Evolutionary conservation across 2,329 filamentous ascomycete species (phyloP).

Genomic region (Xylariaceae sp.): DNA sequence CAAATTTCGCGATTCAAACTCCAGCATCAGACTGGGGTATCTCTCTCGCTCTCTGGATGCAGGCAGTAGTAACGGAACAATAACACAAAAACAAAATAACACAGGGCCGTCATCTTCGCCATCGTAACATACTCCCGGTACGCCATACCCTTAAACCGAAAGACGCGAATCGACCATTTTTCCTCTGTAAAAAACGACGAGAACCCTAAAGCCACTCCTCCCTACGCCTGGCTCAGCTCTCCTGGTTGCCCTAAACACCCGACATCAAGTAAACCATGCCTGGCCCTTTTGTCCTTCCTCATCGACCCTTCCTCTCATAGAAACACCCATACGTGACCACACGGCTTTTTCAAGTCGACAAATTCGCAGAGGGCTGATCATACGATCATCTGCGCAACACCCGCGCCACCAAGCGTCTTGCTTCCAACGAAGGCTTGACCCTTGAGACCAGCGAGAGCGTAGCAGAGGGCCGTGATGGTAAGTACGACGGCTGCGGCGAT

Average conservation of each 20-base stretch:
- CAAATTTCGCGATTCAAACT: conserved; percentile 23
- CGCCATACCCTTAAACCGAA: conserved; percentile 28
- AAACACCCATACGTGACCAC: background rate
- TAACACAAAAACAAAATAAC: conserved; percentile 15
- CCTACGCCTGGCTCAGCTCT: conserved; percentile 8
- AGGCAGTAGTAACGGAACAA: conserved; percentile 17
- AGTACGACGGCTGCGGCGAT: conserved; percentile 87
- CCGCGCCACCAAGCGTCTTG: conserved; percentile 93
- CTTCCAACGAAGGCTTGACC: conserved; percentile 86
- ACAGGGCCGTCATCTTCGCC: conserved; percentile 21
- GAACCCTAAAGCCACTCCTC: conserved; percentile 9
- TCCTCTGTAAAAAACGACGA: conserved; percentile 9
- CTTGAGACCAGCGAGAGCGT: conserved; percentile 76
- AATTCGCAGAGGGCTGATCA: conserved; percentile 44
- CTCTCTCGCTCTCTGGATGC: conserved; percentile 26
- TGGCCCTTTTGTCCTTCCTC: background rate
- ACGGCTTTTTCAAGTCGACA: background rate
- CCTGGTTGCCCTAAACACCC: conserved; percentile 7
- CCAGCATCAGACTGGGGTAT: conserved; percentile 28
- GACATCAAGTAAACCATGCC: background rate
- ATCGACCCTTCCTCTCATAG: background rate
- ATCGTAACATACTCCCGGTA: conserved; percentile 24
- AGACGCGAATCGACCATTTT: conserved; percentile 22
- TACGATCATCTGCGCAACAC: conserved; percentile 97
- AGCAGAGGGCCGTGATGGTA: conserved; percentile 76